A percentile compares a stretch with the other conserved stretches of the same genome.
phyloP scores from a whole-genome alignment of 345 rosid species.

The Populus deltoides region DNA sequence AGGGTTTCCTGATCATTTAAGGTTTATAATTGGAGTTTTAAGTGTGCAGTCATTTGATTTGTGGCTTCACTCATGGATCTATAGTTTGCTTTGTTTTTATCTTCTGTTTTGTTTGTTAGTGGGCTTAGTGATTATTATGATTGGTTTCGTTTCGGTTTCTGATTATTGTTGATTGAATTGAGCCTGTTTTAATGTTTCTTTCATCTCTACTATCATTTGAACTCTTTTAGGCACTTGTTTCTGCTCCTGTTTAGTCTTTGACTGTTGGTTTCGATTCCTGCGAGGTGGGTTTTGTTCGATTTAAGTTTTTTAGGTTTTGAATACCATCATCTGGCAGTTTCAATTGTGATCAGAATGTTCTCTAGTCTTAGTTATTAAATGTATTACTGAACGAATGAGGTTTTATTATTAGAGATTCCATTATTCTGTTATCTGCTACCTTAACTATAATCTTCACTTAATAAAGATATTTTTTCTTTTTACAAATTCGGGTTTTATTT shows the following conservation, averaged over 20 bases:
- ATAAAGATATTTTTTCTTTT: background rate
- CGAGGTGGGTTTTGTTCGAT: background rate
- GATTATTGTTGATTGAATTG: background rate
- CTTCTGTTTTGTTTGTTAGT: slow-evolving; percentile 10
- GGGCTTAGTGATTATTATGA: slow-evolving; percentile 12
- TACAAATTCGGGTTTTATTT: background rate
- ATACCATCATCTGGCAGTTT: background rate
- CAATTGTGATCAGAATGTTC: background rate
- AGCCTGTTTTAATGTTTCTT: background rate
- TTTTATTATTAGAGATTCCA: background rate
- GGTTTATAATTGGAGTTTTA: slow-evolving; percentile 36
- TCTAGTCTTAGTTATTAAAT: background rate
- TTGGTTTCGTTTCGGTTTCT: slow-evolving; percentile 7
- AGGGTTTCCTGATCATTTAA: slow-evolving; percentile 19
- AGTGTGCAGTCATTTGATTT: slow-evolving; percentile 37
- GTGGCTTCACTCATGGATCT: slow-evolving; percentile 51
- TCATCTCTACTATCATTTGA: slow-evolving; percentile 18
- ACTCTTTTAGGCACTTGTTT: slow-evolving; percentile 10
- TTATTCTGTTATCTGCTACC: background rate
- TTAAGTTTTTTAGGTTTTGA: background rate
- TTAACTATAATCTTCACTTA: background rate
- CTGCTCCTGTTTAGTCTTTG: background rate
- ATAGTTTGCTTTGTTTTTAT: slow-evolving; percentile 21
- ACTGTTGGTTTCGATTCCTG: background rate
- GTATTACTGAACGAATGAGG: background rate